Evolutionary conservation across 1,284 basidiomycete species (phyloP), one percentile per base, ranked within the genome.

Genomic region (Ceratobasidium sp.): DNA sequence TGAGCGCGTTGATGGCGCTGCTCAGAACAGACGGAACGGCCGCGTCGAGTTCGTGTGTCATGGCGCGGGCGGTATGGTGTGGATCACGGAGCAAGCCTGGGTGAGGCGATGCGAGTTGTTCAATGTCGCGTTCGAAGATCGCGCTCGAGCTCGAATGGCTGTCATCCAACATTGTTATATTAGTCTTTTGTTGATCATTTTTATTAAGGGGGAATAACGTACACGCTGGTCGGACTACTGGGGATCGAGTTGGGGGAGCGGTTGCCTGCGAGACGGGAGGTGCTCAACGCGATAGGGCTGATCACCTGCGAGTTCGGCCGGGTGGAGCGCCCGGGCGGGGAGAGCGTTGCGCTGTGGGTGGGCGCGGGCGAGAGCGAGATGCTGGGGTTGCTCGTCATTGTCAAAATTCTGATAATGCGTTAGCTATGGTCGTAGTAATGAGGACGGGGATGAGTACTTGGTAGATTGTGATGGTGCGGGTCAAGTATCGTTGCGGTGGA

Each of bases 111-210:
- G 33, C 38, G 9, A 59, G 46, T 38, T 68, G 69, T 44, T 79
- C 78, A 76, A 79, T 79, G 61, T 79, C 78, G 33, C 78, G 56
- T 42, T 79, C 78, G 40, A 79, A 79, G 59, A 79, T 79, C 2
- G 78, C 78, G 33, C 74, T 77, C 20, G 74, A 77, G 54, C 66
- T 71, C 26, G 78, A 79, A 38, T 79, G 78, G n/a, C 75, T 79
- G 59, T 40, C 48, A 26, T 12, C n/a, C n/a, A n/a, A n/a, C n/a
- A n/a, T n/a, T n/a, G n/a, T 38, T 12, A 56, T 50, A 61, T 59
- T 40, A 71, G 44, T 17, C 46, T 67, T 50, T 44, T 48, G n/a
- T 9, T 28, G 7, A 50, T 9, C n/a, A n/a, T n/a, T n/a, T n/a
- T n/a, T n/a, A n/a, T n/a, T n/a, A n/a, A n/a, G n/a, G n/a, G n/a